phyloP scores from a whole-genome alignment of 345 rosid genomes.

The Brassica rapa region DNA sequence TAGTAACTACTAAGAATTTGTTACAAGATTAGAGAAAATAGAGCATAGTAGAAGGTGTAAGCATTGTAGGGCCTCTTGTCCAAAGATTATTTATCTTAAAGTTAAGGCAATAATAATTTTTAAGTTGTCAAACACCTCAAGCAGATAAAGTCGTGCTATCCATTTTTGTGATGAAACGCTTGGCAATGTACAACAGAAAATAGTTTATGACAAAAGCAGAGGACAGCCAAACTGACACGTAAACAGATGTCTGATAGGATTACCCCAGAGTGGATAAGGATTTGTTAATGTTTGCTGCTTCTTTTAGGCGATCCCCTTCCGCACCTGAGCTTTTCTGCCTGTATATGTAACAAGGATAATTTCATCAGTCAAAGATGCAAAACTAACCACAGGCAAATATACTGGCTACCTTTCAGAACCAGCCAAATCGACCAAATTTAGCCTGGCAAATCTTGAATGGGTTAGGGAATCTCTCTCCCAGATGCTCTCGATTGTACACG shows the following conservation, averaged over 20 bases:
- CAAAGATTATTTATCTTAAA: slow-evolving; percentile 6
- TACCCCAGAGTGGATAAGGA: slow-evolving; percentile 96
- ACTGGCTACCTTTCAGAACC: slow-evolving; percentile 90
- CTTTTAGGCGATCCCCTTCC: slow-evolving; percentile 96
- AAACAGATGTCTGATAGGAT: slow-evolving; percentile 31
- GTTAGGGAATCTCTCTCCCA: slow-evolving; percentile 90
- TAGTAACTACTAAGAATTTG: slow-evolving; percentile 19
- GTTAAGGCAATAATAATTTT: background rate
- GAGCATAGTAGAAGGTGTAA: slow-evolving; percentile 11
- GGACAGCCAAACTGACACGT: slow-evolving; percentile 22
- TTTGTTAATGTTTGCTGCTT: slow-evolving; percentile 94
- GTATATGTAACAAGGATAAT: slow-evolving; percentile 31
- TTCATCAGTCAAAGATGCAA: slow-evolving; percentile 23
- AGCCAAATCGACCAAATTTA: slow-evolving; percentile 93
- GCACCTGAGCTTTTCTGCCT: slow-evolving; percentile 99
- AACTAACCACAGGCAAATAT: background rate
- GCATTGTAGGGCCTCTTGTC: slow-evolving; percentile 7
- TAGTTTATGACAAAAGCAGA: slow-evolving; percentile 19
- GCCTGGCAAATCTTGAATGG: slow-evolving; percentile 82
- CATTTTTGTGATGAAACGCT: slow-evolving; percentile 8
- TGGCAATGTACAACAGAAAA: slow-evolving; percentile 20
- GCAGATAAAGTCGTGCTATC: slow-evolving; percentile 9
- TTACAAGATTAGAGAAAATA: slow-evolving; percentile 1
- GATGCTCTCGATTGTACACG: slow-evolving; percentile 85
- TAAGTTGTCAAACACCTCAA: slow-evolving; percentile 24